Evolutionary conservation across 2,329 filamentous ascomycete genomes (phyloP).

Genomic region (Westerdykella aurantiaca): DNA sequence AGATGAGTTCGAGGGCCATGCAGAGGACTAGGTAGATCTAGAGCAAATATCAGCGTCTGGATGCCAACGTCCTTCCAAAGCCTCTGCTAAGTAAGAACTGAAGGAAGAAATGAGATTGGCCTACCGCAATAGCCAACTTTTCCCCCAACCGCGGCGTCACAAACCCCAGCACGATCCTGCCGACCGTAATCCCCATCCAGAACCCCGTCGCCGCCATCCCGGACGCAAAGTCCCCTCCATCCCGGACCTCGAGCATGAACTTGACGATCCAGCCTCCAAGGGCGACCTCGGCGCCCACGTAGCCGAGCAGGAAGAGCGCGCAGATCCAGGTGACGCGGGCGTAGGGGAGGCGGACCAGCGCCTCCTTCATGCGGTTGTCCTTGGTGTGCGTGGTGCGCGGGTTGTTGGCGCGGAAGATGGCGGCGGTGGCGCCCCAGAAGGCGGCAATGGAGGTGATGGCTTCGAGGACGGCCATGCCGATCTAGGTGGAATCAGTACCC

Average conservation of each 20-base stretch:
- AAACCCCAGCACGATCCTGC: conserved; percentile 68
- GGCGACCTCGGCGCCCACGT: conserved; percentile 72
- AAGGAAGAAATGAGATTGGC: conserved; percentile 39
- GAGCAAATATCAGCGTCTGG: neutral
- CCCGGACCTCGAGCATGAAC: conserved; percentile 76
- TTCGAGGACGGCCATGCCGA: conserved; percentile 54
- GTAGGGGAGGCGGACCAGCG: conserved; percentile 42
- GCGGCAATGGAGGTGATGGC: conserved; percentile 46
- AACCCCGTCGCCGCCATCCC: conserved; percentile 75
- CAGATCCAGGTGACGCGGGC: conserved; percentile 65
- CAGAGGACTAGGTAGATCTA: conserved; percentile 59
- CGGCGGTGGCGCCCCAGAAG: conserved; percentile 61
- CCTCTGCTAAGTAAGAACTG: neutral
- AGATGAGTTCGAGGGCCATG: conserved; percentile 62
- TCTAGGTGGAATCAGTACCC: conserved; percentile 21
- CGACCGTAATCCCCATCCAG: conserved; percentile 76
- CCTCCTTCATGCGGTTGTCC: conserved; percentile 48
- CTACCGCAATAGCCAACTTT: conserved; percentile 49
- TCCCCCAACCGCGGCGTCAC: conserved; percentile 69
- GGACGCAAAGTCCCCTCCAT: conserved; percentile 62
- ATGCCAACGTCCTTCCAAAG: neutral
- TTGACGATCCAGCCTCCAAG: conserved; percentile 77
- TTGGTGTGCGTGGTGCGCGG: conserved; percentile 40
- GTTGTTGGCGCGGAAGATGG: conserved; percentile 51
- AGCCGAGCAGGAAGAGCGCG: conserved; percentile 68